Evolutionary conservation across 768 basidiomycete species (phyloP), one percentile per base, ranked within the genome.

Genomic region (Auricularia auricula-judae): DNA sequence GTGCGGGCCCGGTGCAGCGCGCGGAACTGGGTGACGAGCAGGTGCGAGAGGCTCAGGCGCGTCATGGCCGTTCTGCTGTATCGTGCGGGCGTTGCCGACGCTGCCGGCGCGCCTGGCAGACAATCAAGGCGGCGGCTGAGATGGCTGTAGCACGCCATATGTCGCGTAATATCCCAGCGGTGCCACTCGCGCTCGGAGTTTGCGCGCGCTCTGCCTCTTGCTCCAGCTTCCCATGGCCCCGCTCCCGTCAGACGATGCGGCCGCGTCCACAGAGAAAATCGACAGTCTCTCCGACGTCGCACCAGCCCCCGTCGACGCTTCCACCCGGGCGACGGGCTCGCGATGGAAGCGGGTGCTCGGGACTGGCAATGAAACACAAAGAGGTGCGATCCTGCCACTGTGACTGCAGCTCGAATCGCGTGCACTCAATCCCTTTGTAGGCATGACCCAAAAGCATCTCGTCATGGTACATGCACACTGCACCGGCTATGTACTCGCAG

Each of bases 401-500:
- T n/a, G n/a, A n/a, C n/a, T 29, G 29, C 29, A 29, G 29, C 29
- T 29, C 29, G 43, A 11, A 18, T 1, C 14, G 18, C 47, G 47
- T 21, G 10, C 47, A 18, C 47, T 16, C 10, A 51, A 0, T 51
- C 5, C 14, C 47, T 16, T 51, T 42, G 39, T 51, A 59, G 56
- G 56, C 14, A 29, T 59, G 34, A 29, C 29, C 4, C 23, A 59
- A 33, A 59, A 59, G 56, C 78, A 79, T 67, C 67, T 79, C 18
- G 77, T 74, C 72, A 79, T 79, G 78, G 75, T 79, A 47, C 76
- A 78, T 74, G 72, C 69, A 12, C 59, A 21, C 23, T 62, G 39
- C 53, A 42, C 21, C 12, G 59, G 33, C 5, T 18, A 29, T 8
- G 33, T 56, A 36, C 42, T n/a, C 39, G 39, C 39, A 42, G 0